Evolutionary conservation across 2,329 filamentous ascomycete genomes (phyloP), one percentile per base, ranked within the genome.

Genomic region (Bertia moriformis): DNA sequence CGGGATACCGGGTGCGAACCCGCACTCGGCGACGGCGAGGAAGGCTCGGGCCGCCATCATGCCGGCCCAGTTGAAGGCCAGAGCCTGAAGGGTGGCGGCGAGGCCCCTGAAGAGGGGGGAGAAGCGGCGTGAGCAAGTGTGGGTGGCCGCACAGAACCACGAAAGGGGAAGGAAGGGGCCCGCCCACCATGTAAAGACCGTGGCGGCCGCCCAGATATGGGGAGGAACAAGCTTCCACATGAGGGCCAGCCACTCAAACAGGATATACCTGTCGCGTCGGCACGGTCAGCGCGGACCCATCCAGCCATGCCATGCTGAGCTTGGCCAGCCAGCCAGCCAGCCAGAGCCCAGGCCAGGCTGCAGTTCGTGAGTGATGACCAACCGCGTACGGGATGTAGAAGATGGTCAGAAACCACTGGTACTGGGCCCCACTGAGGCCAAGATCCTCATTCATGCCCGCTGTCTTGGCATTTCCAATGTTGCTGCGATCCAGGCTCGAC

Each of bases 381-480:
- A n/a, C n/a, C n/a, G n/a, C 62, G 40, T 62, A 63, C 0, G 59
- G 58, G 32, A 63, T 63, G 43, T 63, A 65, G 40, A 63, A 63
- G 33, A 65, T 62, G 17, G 59, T 63, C 22, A 65, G 50, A 18
- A 63, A 50, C 61, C 61, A 65, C 49, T 61, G 54, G 42, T 60
- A 63, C 7, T 61, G 54, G 3, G 40, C 44, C 43, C 61, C 57
- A 37, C 51, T 51, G 19, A 61, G 56, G 12, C 52, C 53, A 4
- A 62, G 48, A 33, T 57, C 56, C 32, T 51, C 44, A 38, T 51
- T 46, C 57, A 60, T 56, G 24, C 57, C 57, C 1, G 57, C 56
- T 10, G 50, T 51, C 41, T 58, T 44, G 1, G 57, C 59, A 48
- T 60, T 61, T 18, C 59, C 58, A 33, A 62, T 60, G 29, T 61